Percentiles rank a stretch among this genome's conserved stretches.
Evolutionary conservation across 1,139 yeast genomes (phyloP).

Genomic region (Suhomyces guaymorum): DNA sequence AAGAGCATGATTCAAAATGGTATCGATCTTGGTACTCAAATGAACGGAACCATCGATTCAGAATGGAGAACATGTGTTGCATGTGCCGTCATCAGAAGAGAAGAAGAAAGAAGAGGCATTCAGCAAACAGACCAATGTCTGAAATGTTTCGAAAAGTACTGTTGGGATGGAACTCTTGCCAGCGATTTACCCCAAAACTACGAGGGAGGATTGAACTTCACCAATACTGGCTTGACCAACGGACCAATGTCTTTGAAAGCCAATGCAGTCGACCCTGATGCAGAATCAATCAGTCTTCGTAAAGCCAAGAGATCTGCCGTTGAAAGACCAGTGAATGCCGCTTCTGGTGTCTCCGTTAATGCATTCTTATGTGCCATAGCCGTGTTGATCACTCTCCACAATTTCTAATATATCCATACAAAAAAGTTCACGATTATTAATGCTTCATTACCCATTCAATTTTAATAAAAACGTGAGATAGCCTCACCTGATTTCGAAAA

Average conservation of each 20-base stretch:
- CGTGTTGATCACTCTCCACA: background rate
- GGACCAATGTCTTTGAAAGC: conserved; percentile 14
- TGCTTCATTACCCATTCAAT: no score
- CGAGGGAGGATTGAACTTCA: conserved; percentile 25
- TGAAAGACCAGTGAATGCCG: no score
- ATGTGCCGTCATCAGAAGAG: conserved; percentile 85
- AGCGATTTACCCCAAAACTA: conserved; percentile 11
- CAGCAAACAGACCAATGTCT: conserved; percentile 72
- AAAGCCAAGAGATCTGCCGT: conserved; percentile 3
- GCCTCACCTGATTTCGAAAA: no score
- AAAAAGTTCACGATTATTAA: no score
- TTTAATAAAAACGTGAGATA: no score
- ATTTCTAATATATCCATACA: background rate
- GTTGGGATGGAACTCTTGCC: conserved; percentile 68
- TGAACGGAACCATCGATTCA: conserved; percentile 68
- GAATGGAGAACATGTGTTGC: conserved; percentile 82
- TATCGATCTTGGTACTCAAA: conserved; percentile 72
- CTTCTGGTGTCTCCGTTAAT: no score
- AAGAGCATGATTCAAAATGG: conserved; percentile 72
- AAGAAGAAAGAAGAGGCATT: conserved; percentile 68
- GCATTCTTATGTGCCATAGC: background rate
- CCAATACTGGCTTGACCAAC: conserved; percentile 32
- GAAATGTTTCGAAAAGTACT: conserved; percentile 68
- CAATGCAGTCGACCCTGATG: conserved; percentile 1
- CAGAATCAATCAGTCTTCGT: conserved; percentile 1